These are phyloP conservation scores for Pelargonium australe DNA, from an alignment of 441 rosid species.

Conservation along the genomic window DNA sequence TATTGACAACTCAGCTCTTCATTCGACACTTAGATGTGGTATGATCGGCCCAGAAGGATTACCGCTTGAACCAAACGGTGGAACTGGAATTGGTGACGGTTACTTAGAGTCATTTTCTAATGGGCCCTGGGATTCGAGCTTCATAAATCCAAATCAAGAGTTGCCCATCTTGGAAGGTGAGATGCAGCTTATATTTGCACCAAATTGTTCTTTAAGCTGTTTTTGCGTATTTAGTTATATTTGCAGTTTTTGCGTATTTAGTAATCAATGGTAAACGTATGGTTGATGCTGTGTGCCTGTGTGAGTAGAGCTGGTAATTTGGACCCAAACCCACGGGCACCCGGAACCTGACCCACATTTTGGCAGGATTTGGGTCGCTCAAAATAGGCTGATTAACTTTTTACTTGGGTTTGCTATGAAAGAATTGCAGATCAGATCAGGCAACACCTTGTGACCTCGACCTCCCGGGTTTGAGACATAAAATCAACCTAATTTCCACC, in stretches of 20 bases:
- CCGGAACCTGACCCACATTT: no score
- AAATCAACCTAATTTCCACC: no score
- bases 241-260: background rate
- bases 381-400: no score
- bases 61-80: slow-evolving; percentile 17
- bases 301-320: no score
- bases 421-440: no score
- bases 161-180: background rate
- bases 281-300: no score
- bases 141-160: background rate
- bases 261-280: no score
- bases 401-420: no score
- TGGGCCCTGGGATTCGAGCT: background rate
- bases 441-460: no score
- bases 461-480: no score
- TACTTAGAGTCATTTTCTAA: slow-evolving; percentile 10
- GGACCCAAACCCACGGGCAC: no score
- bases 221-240: background rate
- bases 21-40: slow-evolving; percentile 22
- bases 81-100: slow-evolving; percentile 17
- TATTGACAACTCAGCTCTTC: slow-evolving; percentile 20
- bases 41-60: slow-evolving; percentile 17
- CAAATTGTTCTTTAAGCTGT: background rate
- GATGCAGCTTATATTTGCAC: background rate
- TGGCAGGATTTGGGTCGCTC: no score